Base-by-base conservation (phyloP, 2,329 filamentous ascomycete genomes). In the Acephala macrosclerotiorum region DNA sequence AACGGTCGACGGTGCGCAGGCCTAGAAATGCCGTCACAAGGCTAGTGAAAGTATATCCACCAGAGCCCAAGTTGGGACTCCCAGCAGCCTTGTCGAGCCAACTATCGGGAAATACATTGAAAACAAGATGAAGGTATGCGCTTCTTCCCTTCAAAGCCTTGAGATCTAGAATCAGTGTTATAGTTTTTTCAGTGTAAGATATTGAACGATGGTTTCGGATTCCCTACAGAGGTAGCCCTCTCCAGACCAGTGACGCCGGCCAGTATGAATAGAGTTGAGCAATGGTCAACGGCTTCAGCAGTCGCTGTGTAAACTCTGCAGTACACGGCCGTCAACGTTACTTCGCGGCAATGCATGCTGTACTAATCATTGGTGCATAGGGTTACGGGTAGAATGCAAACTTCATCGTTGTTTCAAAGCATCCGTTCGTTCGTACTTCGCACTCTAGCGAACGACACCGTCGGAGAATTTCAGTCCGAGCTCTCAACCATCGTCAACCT, bases 401-500 rank as follows among this genome's bases (percentile, higher is more conserved):
- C 8, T 25, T 36, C 55, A 57, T 57, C 29, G 25, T 57, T 57
- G 55, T 57, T 57, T 57, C 55, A 57, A 53, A 57, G 38, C 33
- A 38, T 35, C 33, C 33, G 55, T 22, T 40, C 55, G 55, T 35
- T 57, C 35, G 55, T 38, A 51, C 47, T 51, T 51, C 47, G n/a
- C 47, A 5, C 47, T 25, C 11, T 51, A 29, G 47, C 47, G 7
- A 51, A 51, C 47, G 38, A 51, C 47, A 51, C 26, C 26, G 26
- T 56, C 51, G 51, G 51, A 56, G 51, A 56, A 56, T 56, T 56
- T 9, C 33, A 56, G 51, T 56, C 51, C 51, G 35, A 56, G 51
- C 33, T 36, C 51, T 18, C 4, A 25, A 20, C 20, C 45, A 49
- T 11, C 45, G 29, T 29, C 49, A 53, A 53, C 49, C 12, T n/a